Percentiles rank a stretch among this genome's conserved stretches.
Conservation (phyloP, 1,284 basidiomycete species). For the Papiliotrema terrestris region DNA sequence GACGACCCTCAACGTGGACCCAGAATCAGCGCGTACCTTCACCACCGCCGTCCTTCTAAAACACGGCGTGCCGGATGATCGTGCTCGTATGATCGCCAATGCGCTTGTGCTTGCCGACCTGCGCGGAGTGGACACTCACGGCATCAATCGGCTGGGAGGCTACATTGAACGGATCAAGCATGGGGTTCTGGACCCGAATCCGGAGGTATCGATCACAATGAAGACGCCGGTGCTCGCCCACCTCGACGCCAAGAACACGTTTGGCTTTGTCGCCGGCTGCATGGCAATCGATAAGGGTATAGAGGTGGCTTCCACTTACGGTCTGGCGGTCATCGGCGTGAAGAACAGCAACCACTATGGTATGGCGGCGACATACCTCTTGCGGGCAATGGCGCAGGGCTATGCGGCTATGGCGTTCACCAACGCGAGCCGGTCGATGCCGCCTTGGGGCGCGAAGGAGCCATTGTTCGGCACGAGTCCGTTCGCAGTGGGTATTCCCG, state of each 20-base stretch:
- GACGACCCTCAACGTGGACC: too few species aligned
- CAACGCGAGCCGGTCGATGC: constrained; percentile 3
- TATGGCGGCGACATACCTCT: constrained; percentile 5
- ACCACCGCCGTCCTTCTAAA: background rate
- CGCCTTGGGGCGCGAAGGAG: constrained; percentile 1
- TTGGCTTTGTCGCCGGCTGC: constrained; percentile 4
- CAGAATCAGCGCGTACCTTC: too few species aligned
- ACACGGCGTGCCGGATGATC: constrained; percentile 1
- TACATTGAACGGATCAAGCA: constrained; percentile 4
- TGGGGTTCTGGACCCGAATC: constrained; percentile 2
- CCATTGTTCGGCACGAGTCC: constrained; percentile 1
- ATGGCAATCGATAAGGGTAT: constrained; percentile 5
- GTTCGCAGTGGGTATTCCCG: constrained; percentile 2
- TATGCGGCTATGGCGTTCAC: constrained; percentile 3
- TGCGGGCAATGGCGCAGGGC: background rate
- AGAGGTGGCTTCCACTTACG: constrained; percentile 1
- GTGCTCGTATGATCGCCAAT: background rate
- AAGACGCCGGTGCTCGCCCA: background rate
- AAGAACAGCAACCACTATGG: constrained; percentile 7
- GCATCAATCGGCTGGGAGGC: constrained; percentile 4
- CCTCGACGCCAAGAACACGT: constrained; percentile 4
- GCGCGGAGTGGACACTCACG: constrained; percentile 6
- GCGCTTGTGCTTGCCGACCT: constrained; percentile 4
- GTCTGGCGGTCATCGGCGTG: background rate
- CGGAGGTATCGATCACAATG: background rate